A percentile compares a stretch with the other conserved stretches of the same genome.
phyloP scores from a whole-genome alignment of 352 stramenopile genomes.

The Phytophthora fragariaefolia region DNA sequence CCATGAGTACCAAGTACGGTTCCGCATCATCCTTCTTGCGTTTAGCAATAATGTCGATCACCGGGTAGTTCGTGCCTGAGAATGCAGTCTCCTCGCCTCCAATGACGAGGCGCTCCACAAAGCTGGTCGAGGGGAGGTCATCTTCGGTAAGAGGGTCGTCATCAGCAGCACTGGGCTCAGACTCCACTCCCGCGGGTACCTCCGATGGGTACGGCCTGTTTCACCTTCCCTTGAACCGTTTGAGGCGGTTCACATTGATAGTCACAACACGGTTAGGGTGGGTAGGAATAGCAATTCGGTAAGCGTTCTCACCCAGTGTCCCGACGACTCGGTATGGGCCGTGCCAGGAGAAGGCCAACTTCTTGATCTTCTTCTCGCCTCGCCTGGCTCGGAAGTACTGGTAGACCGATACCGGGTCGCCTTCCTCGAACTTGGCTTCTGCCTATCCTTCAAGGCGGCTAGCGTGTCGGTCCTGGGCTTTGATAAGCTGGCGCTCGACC shows the following conservation, averaged over 20 bases:
- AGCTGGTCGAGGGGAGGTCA: too few relatives aligned
- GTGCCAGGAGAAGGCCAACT: background rate
- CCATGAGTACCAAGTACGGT: conserved; percentile 4
- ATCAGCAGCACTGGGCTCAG: background rate
- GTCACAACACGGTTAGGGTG: conserved; percentile 3
- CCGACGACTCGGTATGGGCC: too few relatives aligned
- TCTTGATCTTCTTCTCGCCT: conserved; percentile 8
- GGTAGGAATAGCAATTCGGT: too few relatives aligned
- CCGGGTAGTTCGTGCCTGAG: background rate
- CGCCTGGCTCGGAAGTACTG: background rate
- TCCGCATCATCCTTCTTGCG: background rate
- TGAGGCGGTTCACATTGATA: conserved; percentile 3
- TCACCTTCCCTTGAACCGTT: background rate
- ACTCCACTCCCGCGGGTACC: background rate
- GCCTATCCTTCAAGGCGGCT: background rate
- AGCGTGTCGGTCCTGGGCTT: background rate
- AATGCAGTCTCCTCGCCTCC: conserved; percentile 5
- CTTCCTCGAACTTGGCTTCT: background rate
- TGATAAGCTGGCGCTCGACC: conserved; percentile 4
- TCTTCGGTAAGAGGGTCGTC: background rate
- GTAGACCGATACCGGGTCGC: background rate
- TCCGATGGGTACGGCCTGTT: background rate
- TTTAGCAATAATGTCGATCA: conserved; percentile 6
- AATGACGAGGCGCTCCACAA: conserved; percentile 7
- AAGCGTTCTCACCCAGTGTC: too few relatives aligned